A percentile compares a stretch with the other conserved stretches of the same genome.
Evolutionary conservation across 495 filamentous ascomycete genomes (phyloP).

Genomic region (Hypoxylon fragiforme): DNA sequence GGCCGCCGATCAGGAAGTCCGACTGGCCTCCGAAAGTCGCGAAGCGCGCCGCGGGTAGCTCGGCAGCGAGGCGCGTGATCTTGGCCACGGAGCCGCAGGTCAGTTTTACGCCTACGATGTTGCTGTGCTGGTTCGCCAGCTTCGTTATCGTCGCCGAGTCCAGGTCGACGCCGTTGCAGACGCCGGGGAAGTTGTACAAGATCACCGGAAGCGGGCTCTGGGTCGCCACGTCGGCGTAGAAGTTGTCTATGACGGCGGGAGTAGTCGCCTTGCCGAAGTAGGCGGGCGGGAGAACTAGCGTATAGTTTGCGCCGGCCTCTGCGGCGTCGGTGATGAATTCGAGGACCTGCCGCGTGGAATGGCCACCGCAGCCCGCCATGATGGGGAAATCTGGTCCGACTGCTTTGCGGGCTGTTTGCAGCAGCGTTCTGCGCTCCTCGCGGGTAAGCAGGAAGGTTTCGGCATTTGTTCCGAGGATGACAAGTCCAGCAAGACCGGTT

Average conservation of each 20-base stretch:
- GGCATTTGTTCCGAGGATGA: conserved; percentile 67
- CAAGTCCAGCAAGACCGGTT: conserved; percentile 59
- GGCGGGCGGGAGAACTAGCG: conserved; percentile 63
- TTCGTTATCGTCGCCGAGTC: conserved; percentile 62
- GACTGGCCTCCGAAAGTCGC: conserved; percentile 70
- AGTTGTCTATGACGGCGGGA: conserved; percentile 58
- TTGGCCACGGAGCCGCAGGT: conserved; percentile 73
- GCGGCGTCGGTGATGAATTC: conserved; percentile 62
- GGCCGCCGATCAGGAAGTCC: conserved; percentile 68
- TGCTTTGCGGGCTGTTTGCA: conserved; percentile 55
- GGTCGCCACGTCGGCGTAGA: conserved; percentile 62
- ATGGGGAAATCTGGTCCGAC: conserved; percentile 57
- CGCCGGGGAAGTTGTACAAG: conserved; percentile 72
- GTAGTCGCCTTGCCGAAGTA: conserved; percentile 68
- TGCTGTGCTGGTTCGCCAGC: conserved; percentile 52
- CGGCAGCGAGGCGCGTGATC: conserved; percentile 52
- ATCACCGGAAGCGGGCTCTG: conserved; percentile 60
- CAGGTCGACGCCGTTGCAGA: conserved; percentile 72
- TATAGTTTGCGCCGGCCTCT: conserved; percentile 60
- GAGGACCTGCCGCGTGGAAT: conserved; percentile 65
- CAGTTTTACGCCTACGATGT: conserved; percentile 65
- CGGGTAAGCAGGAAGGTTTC: conserved; percentile 67
- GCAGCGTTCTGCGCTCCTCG: conserved; percentile 57
- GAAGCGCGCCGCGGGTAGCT: conserved; percentile 59
- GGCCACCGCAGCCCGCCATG: conserved; percentile 66